These are phyloP conservation scores for Tetrastigma voinierianum DNA, from an alignment of 164 flowering plant species.

Conservation along the genomic window DNA sequence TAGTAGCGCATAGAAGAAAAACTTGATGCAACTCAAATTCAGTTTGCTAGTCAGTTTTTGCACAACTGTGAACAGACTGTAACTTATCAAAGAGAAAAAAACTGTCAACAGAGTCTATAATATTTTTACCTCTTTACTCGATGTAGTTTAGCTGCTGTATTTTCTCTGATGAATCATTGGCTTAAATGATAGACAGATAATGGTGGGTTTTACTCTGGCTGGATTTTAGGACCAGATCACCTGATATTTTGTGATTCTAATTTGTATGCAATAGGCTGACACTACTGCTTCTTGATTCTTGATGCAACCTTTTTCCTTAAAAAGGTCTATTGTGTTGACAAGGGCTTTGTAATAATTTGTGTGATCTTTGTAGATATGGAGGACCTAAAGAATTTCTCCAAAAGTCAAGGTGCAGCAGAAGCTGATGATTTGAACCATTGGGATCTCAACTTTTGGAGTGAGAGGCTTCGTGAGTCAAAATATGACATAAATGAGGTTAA, in stretches of 20 bases:
- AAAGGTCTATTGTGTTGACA: background rate
- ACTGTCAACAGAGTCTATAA: too few relatives aligned
- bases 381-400: constrained; percentile 69
- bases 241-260: background rate
- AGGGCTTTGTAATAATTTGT: background rate
- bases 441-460: constrained; percentile 94
- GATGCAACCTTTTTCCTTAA: background rate
- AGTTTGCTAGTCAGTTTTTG: too few relatives aligned
- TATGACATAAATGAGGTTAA: constrained; percentile 89
- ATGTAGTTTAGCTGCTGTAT: too few relatives aligned
- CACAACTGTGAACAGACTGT: too few relatives aligned
- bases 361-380: constrained; percentile 63
- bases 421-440: constrained; percentile 77
- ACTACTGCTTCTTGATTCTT: background rate
- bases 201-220: background rate
- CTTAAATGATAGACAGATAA: background rate
- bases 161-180: too few relatives aligned
- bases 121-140: too few relatives aligned
- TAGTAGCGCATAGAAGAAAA: too few relatives aligned
- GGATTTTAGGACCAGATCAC: background rate
- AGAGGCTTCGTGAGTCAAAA: constrained; percentile 96
- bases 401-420: constrained; percentile 74
- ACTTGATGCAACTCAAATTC: too few relatives aligned
- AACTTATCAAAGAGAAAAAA: too few relatives aligned
- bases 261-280: background rate